A percentile compares a stretch with the other conserved stretches of the same genome.
Evolutionary conservation across 2,329 filamentous ascomycete genomes (phyloP).

Genomic region (Stagonosporopsis rhizophila): DNA sequence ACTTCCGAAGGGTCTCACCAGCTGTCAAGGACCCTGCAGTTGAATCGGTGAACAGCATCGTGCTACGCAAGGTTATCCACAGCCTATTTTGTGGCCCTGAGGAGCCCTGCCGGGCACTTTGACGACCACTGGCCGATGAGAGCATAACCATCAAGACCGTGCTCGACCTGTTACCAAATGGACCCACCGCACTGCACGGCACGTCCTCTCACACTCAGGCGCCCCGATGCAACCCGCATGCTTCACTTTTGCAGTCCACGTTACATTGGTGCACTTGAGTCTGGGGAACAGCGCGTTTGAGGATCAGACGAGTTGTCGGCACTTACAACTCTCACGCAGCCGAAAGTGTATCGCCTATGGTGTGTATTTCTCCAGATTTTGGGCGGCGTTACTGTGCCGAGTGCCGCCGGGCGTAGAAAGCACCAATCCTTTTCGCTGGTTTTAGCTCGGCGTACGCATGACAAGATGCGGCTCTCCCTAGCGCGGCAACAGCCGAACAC

Average conservation of each 20-base stretch:
- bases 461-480: slow-evolving; percentile 29
- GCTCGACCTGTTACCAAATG: slow-evolving; percentile 10
- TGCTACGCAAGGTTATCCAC: background rate
- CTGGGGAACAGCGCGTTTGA: background rate
- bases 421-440: slow-evolving; percentile 2
- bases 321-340: background rate
- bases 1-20: background rate
- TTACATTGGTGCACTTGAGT: background rate
- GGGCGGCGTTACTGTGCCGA: slow-evolving; percentile 3
- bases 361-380: background rate
- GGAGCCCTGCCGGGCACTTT: background rate
- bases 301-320: background rate
- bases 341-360: background rate
- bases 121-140: background rate
- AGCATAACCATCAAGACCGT: background rate
- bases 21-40: background rate
- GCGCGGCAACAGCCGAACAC: slow-evolving; percentile 29
- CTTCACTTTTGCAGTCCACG: slow-evolving; percentile 6
- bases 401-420: slow-evolving; percentile 3
- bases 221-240: slow-evolving; percentile 1
- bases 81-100: background rate
- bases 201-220: background rate
- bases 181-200: slow-evolving; percentile 7
- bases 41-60: background rate
- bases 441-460: slow-evolving; percentile 14